These are phyloP conservation scores for Hypoxylon rubiginosum DNA, from an alignment of 2,329 filamentous ascomycete species.

Conservation along the genomic window DNA sequence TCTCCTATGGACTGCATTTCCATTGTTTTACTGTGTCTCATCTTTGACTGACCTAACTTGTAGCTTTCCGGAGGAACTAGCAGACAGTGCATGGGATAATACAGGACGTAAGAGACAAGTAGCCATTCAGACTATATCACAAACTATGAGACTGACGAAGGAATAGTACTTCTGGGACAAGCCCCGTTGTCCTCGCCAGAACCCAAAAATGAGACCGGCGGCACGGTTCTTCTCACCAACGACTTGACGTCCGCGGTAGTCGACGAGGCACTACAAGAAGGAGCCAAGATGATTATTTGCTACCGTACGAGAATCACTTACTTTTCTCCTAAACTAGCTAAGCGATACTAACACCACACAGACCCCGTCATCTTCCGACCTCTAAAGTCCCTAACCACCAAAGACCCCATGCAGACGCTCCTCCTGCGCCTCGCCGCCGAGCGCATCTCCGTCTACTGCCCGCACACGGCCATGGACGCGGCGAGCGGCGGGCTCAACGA, in stretches of 20 bases:
- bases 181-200: conserved; percentile 63
- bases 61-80: conserved; percentile 90
- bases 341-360: conserved; percentile 53
- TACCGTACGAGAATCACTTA: conserved; percentile 79
- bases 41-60: conserved; percentile 15
- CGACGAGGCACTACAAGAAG: conserved; percentile 85
- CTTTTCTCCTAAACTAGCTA: not conserved
- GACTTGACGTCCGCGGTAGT: conserved; percentile 92
- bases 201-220: conserved; percentile 54
- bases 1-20: not conserved
- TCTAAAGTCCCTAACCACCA: conserved; percentile 87
- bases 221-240: conserved; percentile 75
- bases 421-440: conserved; percentile 85
- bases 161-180: conserved; percentile 65
- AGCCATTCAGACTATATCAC: not conserved
- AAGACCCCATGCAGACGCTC: conserved; percentile 87
- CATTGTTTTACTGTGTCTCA: not conserved
- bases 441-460: conserved; percentile 95
- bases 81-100: conserved; percentile 94
- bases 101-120: conserved; percentile 70
- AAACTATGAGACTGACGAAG: conserved; percentile 11
- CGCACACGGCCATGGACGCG: conserved; percentile 94
- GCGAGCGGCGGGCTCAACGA: conserved; percentile 88
- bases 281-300: conserved; percentile 84
- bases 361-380: conserved; percentile 97